phyloP scores from a whole-genome alignment of 2,329 filamentous ascomycete species.

The Neonectria coccinea region DNA sequence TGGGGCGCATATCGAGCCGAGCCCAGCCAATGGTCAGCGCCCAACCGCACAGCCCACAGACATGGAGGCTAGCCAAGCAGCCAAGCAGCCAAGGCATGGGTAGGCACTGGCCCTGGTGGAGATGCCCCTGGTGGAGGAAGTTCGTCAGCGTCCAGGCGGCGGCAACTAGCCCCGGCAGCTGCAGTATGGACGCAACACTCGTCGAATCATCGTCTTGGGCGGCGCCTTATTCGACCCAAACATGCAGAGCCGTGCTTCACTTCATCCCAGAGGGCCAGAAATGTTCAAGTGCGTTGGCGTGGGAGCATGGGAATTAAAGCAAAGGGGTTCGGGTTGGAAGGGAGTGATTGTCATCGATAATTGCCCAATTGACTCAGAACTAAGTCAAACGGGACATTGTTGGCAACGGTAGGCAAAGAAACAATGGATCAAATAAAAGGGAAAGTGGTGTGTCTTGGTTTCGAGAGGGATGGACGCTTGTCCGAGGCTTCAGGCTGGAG shows the following conservation, averaged over 20 bases:
- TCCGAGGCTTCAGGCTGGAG: not conserved
- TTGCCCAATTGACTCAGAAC: constrained; percentile 12
- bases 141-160: constrained; percentile 37
- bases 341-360: not conserved
- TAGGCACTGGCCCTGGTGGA: constrained; percentile 38
- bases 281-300: constrained; percentile 12
- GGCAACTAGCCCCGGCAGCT: constrained; percentile 43
- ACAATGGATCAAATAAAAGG: constrained; percentile 5
- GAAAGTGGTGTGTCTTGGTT: constrained; percentile 4
- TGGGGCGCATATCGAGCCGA: constrained; percentile 29
- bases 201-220: constrained; percentile 34
- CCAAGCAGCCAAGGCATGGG: constrained; percentile 40
- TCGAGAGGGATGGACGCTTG: constrained; percentile 6
- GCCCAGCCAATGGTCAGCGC: constrained; percentile 38
- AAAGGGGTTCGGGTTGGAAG: constrained; percentile 14
- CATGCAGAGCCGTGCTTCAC: constrained; percentile 22
- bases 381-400: constrained; percentile 9
- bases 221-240: constrained; percentile 31
- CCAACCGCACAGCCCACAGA: constrained; percentile 32
- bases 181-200: constrained; percentile 34
- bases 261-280: constrained; percentile 22
- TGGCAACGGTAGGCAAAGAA: constrained; percentile 5
- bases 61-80: constrained; percentile 40
- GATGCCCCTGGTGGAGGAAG: constrained; percentile 32
- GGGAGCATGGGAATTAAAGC: constrained; percentile 9